These are phyloP conservation scores for Whalleya microplaca DNA, from an alignment of 2,329 filamentous ascomycete species.

Conservation along the genomic window DNA sequence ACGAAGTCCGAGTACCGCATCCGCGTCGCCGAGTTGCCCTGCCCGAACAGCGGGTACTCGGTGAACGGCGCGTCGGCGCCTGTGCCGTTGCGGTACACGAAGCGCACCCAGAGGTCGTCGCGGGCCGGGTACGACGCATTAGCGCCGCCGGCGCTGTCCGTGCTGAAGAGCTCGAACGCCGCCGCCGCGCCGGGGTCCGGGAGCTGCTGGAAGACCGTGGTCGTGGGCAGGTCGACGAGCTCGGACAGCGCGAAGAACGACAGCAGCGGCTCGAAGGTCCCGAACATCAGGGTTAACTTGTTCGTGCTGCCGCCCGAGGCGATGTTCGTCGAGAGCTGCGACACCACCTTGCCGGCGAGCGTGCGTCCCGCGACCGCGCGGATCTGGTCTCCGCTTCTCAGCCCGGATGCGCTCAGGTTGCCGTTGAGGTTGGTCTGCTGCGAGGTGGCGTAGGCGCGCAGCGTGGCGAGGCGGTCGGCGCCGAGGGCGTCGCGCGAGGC, in stretches of 20 bases:
- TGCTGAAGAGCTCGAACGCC: slow-evolving; percentile 68
- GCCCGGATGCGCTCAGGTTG: no score
- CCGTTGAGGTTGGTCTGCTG: slow-evolving; percentile 64
- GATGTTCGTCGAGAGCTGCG: slow-evolving; percentile 48
- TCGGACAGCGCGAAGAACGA: slow-evolving; percentile 56
- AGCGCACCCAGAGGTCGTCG: slow-evolving; percentile 55
- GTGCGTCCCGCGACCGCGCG: slow-evolving; percentile 58
- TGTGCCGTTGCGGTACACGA: slow-evolving; percentile 57
- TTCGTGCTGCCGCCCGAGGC: slow-evolving; percentile 42
- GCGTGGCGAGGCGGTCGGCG: slow-evolving; percentile 51
- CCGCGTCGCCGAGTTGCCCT: slow-evolving; percentile 35
- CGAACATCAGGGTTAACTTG: slow-evolving; percentile 59
- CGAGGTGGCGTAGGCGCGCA: slow-evolving; percentile 66
- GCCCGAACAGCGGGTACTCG: slow-evolving; percentile 47
- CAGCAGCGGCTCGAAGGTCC: slow-evolving; percentile 58
- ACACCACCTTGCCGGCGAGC: slow-evolving; percentile 49
- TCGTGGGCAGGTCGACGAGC: slow-evolving; percentile 54
- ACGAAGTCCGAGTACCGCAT: slow-evolving; percentile 47
- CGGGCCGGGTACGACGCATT: slow-evolving; percentile 32
- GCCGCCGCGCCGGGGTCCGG: slow-evolving; percentile 76
- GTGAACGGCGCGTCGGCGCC: slow-evolving; percentile 40
- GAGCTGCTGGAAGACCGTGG: slow-evolving; percentile 50
- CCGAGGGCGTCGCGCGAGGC: slow-evolving; percentile 45
- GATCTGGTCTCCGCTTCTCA: no score
- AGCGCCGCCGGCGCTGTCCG: slow-evolving; percentile 34